Base-by-base conservation (phyloP, 2,329 filamentous ascomycete genomes). In the Lasiodiplodia sp. region DNA sequence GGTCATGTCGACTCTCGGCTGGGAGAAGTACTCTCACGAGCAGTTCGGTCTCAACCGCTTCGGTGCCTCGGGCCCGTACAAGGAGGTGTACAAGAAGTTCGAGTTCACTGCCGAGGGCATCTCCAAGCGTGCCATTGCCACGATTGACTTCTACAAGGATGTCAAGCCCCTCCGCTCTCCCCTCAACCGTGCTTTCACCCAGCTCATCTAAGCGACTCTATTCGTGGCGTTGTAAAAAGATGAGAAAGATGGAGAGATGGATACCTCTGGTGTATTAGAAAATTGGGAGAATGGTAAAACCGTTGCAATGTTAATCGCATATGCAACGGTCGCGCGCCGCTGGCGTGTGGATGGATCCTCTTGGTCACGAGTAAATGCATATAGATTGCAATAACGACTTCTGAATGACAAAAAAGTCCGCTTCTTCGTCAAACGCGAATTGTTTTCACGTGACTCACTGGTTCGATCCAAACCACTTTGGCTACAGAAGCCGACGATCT, bases 1-100 rank as follows among this genome's bases (percentile, higher is more conserved):
- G 87, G 94, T 94, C 81, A 96, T 97, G 92, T 92, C 88, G 83
- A 99, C 96, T 75, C 90, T 97, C 84, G 96, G 96, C 75, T 99
- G 96, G 96, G 94, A 98, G 89, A 92, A 95, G 83, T 99, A 98
- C 86, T 92, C 94, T 70, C 95, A 99, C 85, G 96, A 99, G 90
- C 96, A 99, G 87, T 99, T 99, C 79, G 96, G 96, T 81, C 90
- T 99, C 74, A 99, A 99, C 91, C 90, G 96, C 81, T 99, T 99
- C 83, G 96, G 96, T 90, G 95, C 95, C 74, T 97, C 93, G 68
- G 96, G 95, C 78, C 91, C 95, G 74, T 98, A 98, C 88, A 95
- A 95, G 91, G 91, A 98, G 78, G 94, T 99, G 71, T 99, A 99
- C 89, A 91, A 92, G 92, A 98, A 97, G 89, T 99, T 99, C 85